A percentile compares a stretch with the other conserved stretches of the same genome.
Conservation (phyloP, 805 yeast genomes). For the Ogataea allantospora region DNA sequence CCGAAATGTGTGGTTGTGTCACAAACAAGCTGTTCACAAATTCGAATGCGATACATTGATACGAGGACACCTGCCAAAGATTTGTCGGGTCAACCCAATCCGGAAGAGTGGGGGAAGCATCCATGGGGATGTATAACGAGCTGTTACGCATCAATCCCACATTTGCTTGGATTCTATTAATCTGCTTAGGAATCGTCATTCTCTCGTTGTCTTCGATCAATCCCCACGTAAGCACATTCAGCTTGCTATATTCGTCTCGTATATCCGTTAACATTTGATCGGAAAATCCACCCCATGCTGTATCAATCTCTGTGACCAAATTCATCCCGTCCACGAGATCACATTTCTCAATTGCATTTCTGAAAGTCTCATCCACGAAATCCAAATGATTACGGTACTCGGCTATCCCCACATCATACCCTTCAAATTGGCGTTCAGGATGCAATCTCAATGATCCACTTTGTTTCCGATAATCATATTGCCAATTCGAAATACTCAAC, state of each 20-base stretch:
- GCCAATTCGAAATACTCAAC: constrained; percentile 59
- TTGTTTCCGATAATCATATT: constrained; percentile 39
- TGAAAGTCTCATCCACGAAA: constrained; percentile 55
- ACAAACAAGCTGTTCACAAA: constrained; percentile 41
- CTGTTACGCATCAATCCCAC: constrained; percentile 46
- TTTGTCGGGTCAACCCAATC: constrained; percentile 26
- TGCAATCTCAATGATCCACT: constrained; percentile 24
- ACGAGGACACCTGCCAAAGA: constrained; percentile 44
- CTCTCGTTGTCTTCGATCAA: constrained; percentile 11
- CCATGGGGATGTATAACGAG: constrained; percentile 57
- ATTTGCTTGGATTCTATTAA: constrained; percentile 46
- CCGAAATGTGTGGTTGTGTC: constrained; percentile 31
- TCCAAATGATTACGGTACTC: constrained; percentile 54
- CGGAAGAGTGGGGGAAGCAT: constrained; percentile 26
- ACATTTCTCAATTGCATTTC: constrained; percentile 68
- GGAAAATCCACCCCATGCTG: constrained; percentile 84
- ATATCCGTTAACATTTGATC: constrained; percentile 48
- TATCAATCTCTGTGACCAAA: constrained; percentile 65
- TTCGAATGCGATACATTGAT: constrained; percentile 44
- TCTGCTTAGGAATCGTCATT: constrained; percentile 14
- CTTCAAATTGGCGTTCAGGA: constrained; percentile 42
- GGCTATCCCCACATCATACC: constrained; percentile 54
- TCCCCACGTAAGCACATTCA: constrained; percentile 48
- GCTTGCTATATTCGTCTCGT: constrained; percentile 67
- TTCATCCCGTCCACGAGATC: constrained; percentile 75